phyloP scores from a whole-genome alignment of 2,329 filamentous ascomycete species.

The Aspergillaceae sp. region DNA sequence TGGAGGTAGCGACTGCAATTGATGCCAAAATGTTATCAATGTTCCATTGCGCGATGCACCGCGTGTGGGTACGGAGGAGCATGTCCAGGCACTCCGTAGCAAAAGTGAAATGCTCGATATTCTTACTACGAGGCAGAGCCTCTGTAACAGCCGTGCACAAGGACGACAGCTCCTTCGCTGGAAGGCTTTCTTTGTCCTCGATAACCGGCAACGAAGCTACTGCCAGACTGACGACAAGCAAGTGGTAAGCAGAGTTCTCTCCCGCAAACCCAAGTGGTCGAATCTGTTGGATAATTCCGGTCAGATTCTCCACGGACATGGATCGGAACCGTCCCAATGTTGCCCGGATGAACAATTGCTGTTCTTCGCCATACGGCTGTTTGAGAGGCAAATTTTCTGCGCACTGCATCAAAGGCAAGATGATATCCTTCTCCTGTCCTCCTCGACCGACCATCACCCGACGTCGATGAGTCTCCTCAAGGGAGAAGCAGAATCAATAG shows the following conservation, averaged over 20 bases:
- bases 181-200: constrained; percentile 30
- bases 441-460: constrained; percentile 26
- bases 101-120: constrained; percentile 33
- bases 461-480: constrained; percentile 24
- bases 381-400: constrained; percentile 28
- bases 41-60: constrained; percentile 37
- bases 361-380: constrained; percentile 30
- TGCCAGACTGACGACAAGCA: constrained; percentile 31
- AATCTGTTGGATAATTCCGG: constrained; percentile 23
- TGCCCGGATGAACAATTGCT: constrained; percentile 29
- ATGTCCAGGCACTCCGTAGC: constrained; percentile 32
- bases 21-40: constrained; percentile 36
- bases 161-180: constrained; percentile 28
- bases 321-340: constrained; percentile 26
- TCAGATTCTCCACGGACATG: constrained; percentile 23
- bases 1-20: constrained; percentile 29
- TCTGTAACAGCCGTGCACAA: constrained; percentile 28
- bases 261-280: constrained; percentile 22
- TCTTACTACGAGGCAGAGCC: constrained; percentile 20
- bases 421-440: constrained; percentile 18
- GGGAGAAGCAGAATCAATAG: constrained; percentile 21
- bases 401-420: constrained; percentile 23
- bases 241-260: constrained; percentile 21
- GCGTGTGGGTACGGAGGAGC: constrained; percentile 33
- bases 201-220: constrained; percentile 23